Conservation (phyloP, 2,329 filamentous ascomycete genomes). For the Zasmidium citrigriseum region DNA sequence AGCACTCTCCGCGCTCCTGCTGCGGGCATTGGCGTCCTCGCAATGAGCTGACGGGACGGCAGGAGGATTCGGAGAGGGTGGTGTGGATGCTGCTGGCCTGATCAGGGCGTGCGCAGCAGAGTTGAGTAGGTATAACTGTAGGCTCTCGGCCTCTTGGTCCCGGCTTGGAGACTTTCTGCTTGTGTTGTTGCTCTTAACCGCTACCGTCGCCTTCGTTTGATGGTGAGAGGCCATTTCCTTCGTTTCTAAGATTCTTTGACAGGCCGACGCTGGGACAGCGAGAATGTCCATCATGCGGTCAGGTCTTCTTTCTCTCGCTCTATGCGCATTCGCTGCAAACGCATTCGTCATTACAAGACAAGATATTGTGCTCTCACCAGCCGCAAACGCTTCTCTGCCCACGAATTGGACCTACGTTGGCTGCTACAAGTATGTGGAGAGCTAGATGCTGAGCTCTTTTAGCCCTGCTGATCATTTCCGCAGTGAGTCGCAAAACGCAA, state of each 20-base stretch:
- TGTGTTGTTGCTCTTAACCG: background rate
- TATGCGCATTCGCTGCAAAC: background rate
- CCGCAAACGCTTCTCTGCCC: slow-evolving; percentile 19
- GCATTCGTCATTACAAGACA: slow-evolving; percentile 10
- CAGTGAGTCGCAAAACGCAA: slow-evolving; percentile 19
- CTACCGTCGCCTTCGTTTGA: background rate
- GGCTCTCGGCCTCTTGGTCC: background rate
- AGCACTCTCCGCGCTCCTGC: background rate
- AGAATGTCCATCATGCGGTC: background rate
- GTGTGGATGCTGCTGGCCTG: background rate
- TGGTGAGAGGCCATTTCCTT: background rate
- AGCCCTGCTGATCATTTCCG: background rate
- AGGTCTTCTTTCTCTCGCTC: background rate
- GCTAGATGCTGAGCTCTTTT: background rate
- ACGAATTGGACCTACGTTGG: slow-evolving; percentile 26
- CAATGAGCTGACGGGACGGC: background rate
- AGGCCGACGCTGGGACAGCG: background rate
- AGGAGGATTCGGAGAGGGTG: background rate
- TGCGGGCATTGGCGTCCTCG: background rate
- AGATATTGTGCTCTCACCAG: slow-evolving; percentile 7
- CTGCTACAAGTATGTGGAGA: slow-evolving; percentile 22
- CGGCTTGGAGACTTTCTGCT: background rate
- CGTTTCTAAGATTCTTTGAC: background rate
- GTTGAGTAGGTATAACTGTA: background rate
- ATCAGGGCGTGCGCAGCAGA: background rate